These are phyloP conservation scores for Schizophyllum commune DNA, from an alignment of 1,284 basidiomycete species.

Conservation along the genomic window DNA sequence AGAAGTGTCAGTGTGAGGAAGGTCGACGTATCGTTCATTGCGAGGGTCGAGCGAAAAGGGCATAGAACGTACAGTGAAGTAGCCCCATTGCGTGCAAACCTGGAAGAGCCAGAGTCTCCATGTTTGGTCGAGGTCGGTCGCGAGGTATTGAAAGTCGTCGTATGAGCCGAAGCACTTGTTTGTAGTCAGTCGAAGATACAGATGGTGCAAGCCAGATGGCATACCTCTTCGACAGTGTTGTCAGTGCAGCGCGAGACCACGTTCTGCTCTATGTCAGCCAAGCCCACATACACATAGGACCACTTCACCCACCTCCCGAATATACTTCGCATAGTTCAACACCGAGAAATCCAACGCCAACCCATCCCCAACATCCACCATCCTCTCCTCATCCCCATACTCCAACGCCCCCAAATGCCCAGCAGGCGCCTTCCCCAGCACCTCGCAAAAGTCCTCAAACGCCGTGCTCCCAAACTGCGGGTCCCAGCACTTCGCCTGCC, in stretches of 20 bases:
- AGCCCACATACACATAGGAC: background rate
- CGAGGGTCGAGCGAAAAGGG: slow-evolving; percentile 1
- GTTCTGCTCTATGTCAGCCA: slow-evolving; percentile 30
- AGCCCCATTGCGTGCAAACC: slow-evolving; percentile 92
- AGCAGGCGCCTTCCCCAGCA: slow-evolving; percentile 42
- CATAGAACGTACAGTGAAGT: slow-evolving; percentile 53
- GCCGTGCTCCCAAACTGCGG: slow-evolving; percentile 49
- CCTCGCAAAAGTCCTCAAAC: slow-evolving; percentile 70
- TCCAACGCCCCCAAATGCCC: slow-evolving; percentile 24
- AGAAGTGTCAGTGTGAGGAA: background rate
- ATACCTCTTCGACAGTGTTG: slow-evolving; percentile 52
- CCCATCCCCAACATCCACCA: slow-evolving; percentile 34
- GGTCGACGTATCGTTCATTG: slow-evolving; percentile 13
- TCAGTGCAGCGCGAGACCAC: slow-evolving; percentile 54
- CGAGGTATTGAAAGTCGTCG: slow-evolving; percentile 60
- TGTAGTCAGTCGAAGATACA: slow-evolving; percentile 2
- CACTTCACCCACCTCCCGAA: slow-evolving; percentile 48
- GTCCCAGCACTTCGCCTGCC: slow-evolving; percentile 66
- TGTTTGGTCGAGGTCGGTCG: slow-evolving; percentile 52
- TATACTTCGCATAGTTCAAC: slow-evolving; percentile 71
- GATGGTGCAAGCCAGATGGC: too few relatives aligned
- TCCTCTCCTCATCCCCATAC: slow-evolving; percentile 35
- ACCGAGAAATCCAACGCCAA: slow-evolving; percentile 50
- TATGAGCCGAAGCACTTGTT: slow-evolving; percentile 80
- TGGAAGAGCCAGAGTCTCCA: slow-evolving; percentile 93